phyloP scores from a whole-genome alignment of 1,139 yeast species.

The Hemisphaericaspora lyxosophila region DNA sequence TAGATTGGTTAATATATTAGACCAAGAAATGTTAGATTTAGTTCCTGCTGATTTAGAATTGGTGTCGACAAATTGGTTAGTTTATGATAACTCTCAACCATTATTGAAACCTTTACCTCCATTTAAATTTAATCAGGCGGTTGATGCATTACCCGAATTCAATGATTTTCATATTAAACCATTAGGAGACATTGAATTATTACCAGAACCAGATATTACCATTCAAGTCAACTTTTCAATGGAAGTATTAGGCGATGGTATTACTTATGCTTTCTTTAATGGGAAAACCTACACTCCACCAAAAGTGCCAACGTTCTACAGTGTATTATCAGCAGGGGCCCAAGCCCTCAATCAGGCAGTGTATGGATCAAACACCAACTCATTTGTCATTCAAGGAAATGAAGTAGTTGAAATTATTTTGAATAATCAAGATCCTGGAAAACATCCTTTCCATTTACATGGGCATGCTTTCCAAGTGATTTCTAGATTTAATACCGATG shows the following conservation, averaged over 20 bases:
- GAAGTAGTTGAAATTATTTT: constrained; percentile 67
- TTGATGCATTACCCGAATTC: constrained; percentile 48
- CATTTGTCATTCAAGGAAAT: constrained; percentile 67
- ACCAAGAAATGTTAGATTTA: constrained; percentile 75
- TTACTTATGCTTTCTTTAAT: constrained; percentile 89
- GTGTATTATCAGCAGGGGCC: constrained; percentile 68
- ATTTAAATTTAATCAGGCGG: constrained; percentile 29
- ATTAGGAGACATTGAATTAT: constrained; percentile 44
- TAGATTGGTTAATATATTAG: constrained; percentile 77
- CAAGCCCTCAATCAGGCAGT: constrained; percentile 43
- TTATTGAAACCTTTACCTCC: constrained; percentile 35
- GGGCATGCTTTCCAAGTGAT: constrained; percentile 74
- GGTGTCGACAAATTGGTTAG: constrained; percentile 71
- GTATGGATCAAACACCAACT: constrained; percentile 76
- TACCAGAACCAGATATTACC: constrained; percentile 65
- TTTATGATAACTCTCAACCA: constrained; percentile 49
- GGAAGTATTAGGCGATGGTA: constrained; percentile 80
- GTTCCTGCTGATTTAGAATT: constrained; percentile 61
- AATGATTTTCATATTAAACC: constrained; percentile 74
- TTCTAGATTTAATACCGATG: constrained; percentile 35
- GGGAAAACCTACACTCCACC: constrained; percentile 75
- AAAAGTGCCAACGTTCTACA: constrained; percentile 75
- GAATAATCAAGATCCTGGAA: constrained; percentile 73
- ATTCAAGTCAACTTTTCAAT: constrained; percentile 67
- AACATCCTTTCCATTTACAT: constrained; percentile 87